Evolutionary conservation across 768 basidiomycete species (phyloP), one percentile per base, ranked within the genome.

Genomic region (Termitomyces sp.): DNA sequence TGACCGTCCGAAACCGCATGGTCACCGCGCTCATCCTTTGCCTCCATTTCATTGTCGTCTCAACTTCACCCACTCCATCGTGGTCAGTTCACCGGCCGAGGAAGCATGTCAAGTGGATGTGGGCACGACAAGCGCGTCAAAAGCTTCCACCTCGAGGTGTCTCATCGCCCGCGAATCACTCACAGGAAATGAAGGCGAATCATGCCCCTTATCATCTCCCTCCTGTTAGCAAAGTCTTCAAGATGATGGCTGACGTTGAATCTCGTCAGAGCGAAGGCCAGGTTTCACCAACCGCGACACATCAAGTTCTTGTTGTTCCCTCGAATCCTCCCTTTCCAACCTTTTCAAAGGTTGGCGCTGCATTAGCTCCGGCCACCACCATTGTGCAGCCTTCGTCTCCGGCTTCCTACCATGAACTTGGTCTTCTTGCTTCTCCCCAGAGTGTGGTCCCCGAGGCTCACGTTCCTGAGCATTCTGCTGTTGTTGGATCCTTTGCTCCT

Each of bases 181-280:
- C n/a, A n/a, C 25, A 29, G 27, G 41, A 53, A 17, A 43, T 14
- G 31, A 37, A 32, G 23, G 7, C 43, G 5, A 46, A 43, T 40
- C 41, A 53, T 29, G 23, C 23, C 14, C n/a, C 60, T 44, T 19
- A 32, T 17, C 19, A 7, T n/a, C 56, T 65, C 12, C 59, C 56
- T 21, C 58, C 60, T 3, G 64, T 65, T 23, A n/a, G 52, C 29
- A 51, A 58, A 29, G 56, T 65, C 43, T 65, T 65, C 58, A 58
- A 58, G 48, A 63, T 56, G 57, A 34, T 46, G 52, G 49, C 55
- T 49, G 50, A 53, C 29, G 29, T 48, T 4, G 53, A 55, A 17
- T 37, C 38, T 44, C 38, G 17, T 16, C 42, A 44, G 19, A n/a
- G 8, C 31, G n/a, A 41, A 40, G 42, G 2, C 29, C 29, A 45